Conservation (phyloP, 257 asterid genomes). For the Jaltomata sinuosa region DNA sequence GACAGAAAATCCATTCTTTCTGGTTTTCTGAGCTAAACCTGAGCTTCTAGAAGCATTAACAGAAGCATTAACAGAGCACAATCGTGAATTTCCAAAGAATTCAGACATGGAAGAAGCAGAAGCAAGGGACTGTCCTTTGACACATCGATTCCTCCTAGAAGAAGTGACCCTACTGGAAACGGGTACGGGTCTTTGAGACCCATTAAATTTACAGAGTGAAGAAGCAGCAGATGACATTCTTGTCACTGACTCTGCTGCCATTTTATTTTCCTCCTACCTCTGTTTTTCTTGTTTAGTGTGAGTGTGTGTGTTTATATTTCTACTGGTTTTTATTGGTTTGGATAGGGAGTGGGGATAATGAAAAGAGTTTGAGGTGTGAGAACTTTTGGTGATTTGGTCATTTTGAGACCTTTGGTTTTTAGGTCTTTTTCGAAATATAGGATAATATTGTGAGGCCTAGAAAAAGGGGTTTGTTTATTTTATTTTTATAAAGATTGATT, state of each 20-base stretch:
- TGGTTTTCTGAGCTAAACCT: background rate
- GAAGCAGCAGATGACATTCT: constrained; percentile 58
- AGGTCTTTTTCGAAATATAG: background rate
- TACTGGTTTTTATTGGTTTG: background rate
- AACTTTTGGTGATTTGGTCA: background rate
- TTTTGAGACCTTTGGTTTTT: background rate
- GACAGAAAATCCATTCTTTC: background rate
- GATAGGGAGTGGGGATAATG: background rate
- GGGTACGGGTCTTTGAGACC: constrained; percentile 43
- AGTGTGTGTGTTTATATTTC: background rate
- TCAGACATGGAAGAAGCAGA: constrained; percentile 37
- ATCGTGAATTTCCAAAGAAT: constrained; percentile 31
- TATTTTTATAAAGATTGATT: background rate
- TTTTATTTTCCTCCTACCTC: background rate
- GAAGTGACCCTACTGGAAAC: constrained; percentile 20
- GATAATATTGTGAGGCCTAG: background rate
- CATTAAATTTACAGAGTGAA: constrained; percentile 61
- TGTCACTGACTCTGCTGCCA: constrained; percentile 72
- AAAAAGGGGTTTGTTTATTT: background rate
- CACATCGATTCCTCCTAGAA: constrained; percentile 34
- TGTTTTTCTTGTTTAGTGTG: background rate
- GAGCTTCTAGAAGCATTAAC: constrained; percentile 18
- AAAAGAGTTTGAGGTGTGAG: background rate
- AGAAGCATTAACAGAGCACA: constrained; percentile 24
- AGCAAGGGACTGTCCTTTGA: constrained; percentile 36